A percentile compares a stretch with the other conserved stretches of the same genome.
These are phyloP conservation scores for Irpex lacteus DNA, from an alignment of 1,284 basidiomycete species.

Conservation along the genomic window DNA sequence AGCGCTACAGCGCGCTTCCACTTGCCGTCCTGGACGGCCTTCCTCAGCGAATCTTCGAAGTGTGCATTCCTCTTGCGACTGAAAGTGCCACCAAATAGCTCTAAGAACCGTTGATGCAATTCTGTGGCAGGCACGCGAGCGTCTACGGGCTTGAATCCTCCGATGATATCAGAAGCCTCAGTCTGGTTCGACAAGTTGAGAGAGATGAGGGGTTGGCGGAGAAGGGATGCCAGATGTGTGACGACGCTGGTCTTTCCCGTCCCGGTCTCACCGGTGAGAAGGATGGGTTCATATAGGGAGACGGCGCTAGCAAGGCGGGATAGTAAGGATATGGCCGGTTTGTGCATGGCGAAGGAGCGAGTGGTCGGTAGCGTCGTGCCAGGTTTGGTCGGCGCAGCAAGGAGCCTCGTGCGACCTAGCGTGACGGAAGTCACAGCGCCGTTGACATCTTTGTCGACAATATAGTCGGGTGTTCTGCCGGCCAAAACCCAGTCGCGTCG, in stretches of 20 bases:
- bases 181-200: constrained; percentile 98
- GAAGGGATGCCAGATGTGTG: constrained; percentile 82
- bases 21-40: constrained; percentile 78
- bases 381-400: constrained; percentile 38
- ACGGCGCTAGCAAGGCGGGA: constrained; percentile 82
- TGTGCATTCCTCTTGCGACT: constrained; percentile 88
- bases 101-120: constrained; percentile 77
- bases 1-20: constrained; percentile 86
- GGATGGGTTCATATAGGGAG: constrained; percentile 77
- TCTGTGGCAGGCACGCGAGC: constrained; percentile 74
- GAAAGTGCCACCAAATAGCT: constrained; percentile 87
- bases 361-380: constrained; percentile 32
- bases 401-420: constrained; percentile 56
- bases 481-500: constrained; percentile 53
- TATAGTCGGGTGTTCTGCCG: constrained; percentile 66
- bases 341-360: constrained; percentile 88
- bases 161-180: constrained; percentile 91
- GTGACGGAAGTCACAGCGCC: constrained; percentile 53
- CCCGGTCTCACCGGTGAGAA: constrained; percentile 97
- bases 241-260: constrained; percentile 97
- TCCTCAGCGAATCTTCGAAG: constrained; percentile 83
- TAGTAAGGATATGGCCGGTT: constrained; percentile 79
- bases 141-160: constrained; percentile 95
- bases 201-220: constrained; percentile 78
- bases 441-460: constrained; percentile 65